Conservation (phyloP, 139 green algal genomes). For the Chlorella sp. region DNA sequence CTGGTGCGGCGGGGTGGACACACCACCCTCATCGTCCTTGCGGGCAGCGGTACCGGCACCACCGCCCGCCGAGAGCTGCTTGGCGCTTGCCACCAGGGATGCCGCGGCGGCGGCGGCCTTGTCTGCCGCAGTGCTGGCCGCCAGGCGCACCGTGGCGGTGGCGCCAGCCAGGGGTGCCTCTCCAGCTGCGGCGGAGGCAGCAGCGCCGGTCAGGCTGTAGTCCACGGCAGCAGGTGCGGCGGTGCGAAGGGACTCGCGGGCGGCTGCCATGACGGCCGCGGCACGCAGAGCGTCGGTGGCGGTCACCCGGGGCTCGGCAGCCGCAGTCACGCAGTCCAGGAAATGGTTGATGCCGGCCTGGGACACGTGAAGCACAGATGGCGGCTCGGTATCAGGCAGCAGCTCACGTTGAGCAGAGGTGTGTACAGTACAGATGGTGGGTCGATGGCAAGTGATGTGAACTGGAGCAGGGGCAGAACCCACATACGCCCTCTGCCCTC, state of each 20-base stretch:
- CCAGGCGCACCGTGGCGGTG: neutral
- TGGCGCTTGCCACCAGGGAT: neutral
- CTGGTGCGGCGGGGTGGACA: slow-evolving; percentile 7
- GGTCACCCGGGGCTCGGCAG: neutral
- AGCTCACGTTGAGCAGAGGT: no score
- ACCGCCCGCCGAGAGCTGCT: neutral
- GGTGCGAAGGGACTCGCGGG: slow-evolving; percentile 4
- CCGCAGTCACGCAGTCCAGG: neutral
- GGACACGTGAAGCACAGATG: no score
- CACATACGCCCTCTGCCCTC: no score
- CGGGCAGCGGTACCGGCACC: neutral
- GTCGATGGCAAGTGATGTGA: no score
- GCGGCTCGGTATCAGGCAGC: no score
- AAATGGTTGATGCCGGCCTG: slow-evolving; percentile 21
- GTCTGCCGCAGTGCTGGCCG: neutral
- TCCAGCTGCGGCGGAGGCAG: neutral
- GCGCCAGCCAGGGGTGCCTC: neutral
- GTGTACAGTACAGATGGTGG: no score
- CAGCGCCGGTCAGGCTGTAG: neutral
- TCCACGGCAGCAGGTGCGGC: neutral
- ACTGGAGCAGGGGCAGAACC: no score
- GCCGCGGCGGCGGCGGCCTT: neutral
- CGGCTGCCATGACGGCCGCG: slow-evolving; percentile 9
- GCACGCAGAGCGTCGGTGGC: neutral
- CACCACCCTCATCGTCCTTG: neutral